Evolutionary conservation across 2,329 filamentous ascomycete species (phyloP).

Genomic region (Sphaceloma murrayae): DNA sequence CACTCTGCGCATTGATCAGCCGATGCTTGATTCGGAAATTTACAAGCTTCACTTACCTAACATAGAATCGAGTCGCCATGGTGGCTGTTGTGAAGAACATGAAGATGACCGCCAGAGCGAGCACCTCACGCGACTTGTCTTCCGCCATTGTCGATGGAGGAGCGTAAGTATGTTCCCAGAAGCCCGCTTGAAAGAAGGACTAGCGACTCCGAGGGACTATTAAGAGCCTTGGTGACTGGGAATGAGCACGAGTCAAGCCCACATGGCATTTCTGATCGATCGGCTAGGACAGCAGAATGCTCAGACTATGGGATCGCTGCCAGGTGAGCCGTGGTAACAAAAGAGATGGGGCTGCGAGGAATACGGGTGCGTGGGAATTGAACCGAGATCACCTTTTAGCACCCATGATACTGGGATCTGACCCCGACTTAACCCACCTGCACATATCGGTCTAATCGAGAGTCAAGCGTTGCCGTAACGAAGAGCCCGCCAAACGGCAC

Average conservation of each 20-base stretch:
- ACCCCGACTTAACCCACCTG: too few species aligned
- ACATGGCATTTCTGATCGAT: not conserved
- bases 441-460: too few species aligned
- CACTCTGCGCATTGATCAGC: conserved; percentile 21
- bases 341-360: not conserved
- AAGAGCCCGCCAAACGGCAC: conserved; percentile 9
- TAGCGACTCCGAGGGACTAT: too few species aligned
- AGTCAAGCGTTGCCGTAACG: conserved; percentile 3
- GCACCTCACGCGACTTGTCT: conserved; percentile 3
- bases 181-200: not conserved
- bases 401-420: not conserved
- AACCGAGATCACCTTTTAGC: not conserved
- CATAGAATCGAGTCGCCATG: conserved; percentile 18
- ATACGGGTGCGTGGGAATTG: not conserved
- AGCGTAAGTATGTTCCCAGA: not conserved
- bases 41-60: conserved; percentile 18
- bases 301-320: conserved; percentile 10
- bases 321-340: conserved; percentile 2
- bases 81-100: not conserved
- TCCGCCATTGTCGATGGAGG: conserved; percentile 13
- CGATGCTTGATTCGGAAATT: too few species aligned
- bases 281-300: conserved; percentile 4
- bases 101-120: conserved; percentile 10
- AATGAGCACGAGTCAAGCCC: not conserved
- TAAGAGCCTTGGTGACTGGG: too few species aligned